Percentiles rank a stretch among this genome's conserved stretches.
Conservation (phyloP, 2,329 filamentous ascomycete species). For the Hypoxylon sp. region DNA sequence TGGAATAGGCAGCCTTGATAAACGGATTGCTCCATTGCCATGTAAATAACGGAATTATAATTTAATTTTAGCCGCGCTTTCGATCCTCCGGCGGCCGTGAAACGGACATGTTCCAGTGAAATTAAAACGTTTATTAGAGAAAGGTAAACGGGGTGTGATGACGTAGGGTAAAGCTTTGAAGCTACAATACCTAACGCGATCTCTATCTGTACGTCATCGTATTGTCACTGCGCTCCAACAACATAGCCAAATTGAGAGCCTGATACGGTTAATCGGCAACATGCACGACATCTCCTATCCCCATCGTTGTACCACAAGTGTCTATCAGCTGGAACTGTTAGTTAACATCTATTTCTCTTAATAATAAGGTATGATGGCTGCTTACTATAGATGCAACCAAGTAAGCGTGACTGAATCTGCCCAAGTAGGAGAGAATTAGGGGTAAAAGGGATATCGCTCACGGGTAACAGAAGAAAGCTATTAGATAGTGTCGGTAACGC, state of each 20-base stretch:
- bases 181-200: constrained; percentile 15
- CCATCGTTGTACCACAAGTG: neutral
- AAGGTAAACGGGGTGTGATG: constrained; percentile 24
- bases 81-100: neutral
- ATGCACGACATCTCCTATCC: neutral
- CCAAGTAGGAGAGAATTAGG: neutral
- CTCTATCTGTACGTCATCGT: constrained; percentile 32
- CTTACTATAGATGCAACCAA: neutral
- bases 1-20: neutral
- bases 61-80: neutral
- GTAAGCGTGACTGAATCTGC: no score
- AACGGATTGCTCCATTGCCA: neutral
- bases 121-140: constrained; percentile 13
- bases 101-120: neutral
- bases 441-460: neutral
- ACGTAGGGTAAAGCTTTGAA: constrained; percentile 26
- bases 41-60: neutral
- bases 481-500: no score
- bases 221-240: constrained; percentile 26
- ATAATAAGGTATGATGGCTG: neutral
- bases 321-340: neutral
- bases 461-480: neutral
- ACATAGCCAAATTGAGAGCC: constrained; percentile 3
- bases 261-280: neutral
- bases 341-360: neutral